Conservation (phyloP, 345 rosid species). For the Linum tenue region DNA sequence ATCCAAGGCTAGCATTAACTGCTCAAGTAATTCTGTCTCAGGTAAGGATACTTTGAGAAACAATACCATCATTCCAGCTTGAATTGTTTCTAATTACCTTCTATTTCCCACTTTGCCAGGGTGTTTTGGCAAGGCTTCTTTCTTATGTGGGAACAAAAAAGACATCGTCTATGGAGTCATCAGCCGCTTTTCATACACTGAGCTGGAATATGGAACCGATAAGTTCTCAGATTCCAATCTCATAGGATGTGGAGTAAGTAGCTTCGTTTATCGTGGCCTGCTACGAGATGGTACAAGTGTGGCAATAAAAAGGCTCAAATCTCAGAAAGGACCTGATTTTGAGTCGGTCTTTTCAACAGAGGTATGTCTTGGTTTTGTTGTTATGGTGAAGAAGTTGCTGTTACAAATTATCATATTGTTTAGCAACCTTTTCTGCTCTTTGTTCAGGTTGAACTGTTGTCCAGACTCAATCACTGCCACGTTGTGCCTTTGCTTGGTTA, state of each 20-base stretch:
- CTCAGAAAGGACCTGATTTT: constrained; percentile 53
- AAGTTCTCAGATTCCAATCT: constrained; percentile 63
- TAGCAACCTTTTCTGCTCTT: constrained; percentile 11
- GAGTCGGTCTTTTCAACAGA: constrained; percentile 62
- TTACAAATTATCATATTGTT: neutral
- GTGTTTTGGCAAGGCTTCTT: constrained; percentile 49
- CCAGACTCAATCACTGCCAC: constrained; percentile 87
- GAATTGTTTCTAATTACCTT: neutral
- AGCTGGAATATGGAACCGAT: constrained; percentile 63
- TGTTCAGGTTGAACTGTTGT: constrained; percentile 64
- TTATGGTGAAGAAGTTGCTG: neutral
- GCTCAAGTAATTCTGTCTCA: constrained; percentile 27
- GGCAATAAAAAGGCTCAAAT: constrained; percentile 69
- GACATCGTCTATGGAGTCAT: constrained; percentile 49
- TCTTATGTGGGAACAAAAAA: constrained; percentile 38
- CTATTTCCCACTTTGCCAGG: constrained; percentile 33
- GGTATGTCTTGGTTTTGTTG: constrained; percentile 29
- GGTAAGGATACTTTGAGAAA: constrained; percentile 24
- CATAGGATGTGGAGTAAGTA: constrained; percentile 86
- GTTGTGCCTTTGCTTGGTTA: constrained; percentile 90
- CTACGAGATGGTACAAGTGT: constrained; percentile 73
- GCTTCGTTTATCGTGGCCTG: constrained; percentile 75
- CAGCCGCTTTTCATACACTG: constrained; percentile 53
- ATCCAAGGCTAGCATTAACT: constrained; percentile 27
- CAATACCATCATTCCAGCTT: neutral